Conservation (phyloP, 768 basidiomycete species). For the Solioccasus polychromus region DNA sequence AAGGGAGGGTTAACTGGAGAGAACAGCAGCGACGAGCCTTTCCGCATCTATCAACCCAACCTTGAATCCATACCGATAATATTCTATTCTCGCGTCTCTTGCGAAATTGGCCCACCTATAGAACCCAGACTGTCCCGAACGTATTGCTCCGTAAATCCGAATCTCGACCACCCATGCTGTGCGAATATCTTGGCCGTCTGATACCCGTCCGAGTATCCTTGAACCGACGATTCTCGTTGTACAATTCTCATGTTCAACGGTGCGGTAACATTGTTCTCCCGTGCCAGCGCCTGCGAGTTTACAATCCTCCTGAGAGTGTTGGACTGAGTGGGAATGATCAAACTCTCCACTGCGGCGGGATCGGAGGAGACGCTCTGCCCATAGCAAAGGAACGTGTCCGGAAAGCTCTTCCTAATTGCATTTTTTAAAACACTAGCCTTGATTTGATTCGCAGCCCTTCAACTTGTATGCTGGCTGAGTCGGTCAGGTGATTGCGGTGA, state of each 20-base stretch:
- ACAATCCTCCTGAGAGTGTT: conserved; percentile 12
- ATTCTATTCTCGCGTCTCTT: conserved; percentile 9
- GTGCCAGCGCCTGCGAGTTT: neutral
- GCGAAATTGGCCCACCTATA: conserved; percentile 5
- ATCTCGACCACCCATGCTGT: conserved; percentile 41
- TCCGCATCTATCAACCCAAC: conserved; percentile 14
- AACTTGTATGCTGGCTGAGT: conserved; percentile 51
- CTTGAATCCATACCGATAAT: conserved; percentile 16
- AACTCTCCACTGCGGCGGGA: conserved; percentile 10
- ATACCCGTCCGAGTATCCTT: conserved; percentile 62
- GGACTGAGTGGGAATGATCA: conserved; percentile 13
- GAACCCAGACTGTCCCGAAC: conserved; percentile 43
- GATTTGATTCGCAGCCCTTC: conserved; percentile 56
- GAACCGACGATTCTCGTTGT: conserved; percentile 15
- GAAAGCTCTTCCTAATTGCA: conserved; percentile 55
- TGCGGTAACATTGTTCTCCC: neutral
- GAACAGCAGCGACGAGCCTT: conserved; percentile 9
- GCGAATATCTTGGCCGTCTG: conserved; percentile 55
- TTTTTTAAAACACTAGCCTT: conserved; percentile 70
- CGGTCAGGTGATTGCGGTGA: neutral
- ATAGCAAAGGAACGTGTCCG: conserved; percentile 57
- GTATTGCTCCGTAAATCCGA: conserved; percentile 63
- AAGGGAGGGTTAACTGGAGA: conserved; percentile 6
- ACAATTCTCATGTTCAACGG: conserved; percentile 8
- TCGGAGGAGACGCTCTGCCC: conserved; percentile 26